phyloP scores from a whole-genome alignment of 139 green algal species.

The Monoraphidium neglectum region DNA sequence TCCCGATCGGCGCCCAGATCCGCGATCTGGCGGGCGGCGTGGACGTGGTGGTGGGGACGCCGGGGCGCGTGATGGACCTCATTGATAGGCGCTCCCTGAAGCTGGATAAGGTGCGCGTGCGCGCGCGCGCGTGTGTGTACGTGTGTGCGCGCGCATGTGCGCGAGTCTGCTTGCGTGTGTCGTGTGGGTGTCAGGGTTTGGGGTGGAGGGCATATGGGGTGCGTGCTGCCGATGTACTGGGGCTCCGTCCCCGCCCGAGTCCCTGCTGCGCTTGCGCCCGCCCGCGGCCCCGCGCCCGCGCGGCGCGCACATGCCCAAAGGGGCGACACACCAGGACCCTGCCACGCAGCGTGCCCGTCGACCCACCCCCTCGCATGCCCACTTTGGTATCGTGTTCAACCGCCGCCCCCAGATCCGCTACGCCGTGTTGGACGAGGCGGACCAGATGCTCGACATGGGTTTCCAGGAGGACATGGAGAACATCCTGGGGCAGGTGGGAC shows the following conservation, averaged over 20 bases:
- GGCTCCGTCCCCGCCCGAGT: too few species aligned
- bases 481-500: slow-evolving; percentile 77
- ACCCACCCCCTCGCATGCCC: not conserved
- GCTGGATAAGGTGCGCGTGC: slow-evolving; percentile 54
- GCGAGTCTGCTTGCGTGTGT: too few species aligned
- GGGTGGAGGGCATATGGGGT: too few species aligned
- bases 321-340: too few species aligned
- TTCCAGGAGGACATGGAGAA: slow-evolving; percentile 98
- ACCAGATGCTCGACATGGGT: slow-evolving; percentile 97
- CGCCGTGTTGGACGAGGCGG: slow-evolving; percentile 97
- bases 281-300: too few species aligned
- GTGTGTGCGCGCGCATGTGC: too few species aligned
- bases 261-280: too few species aligned
- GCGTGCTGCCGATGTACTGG: too few species aligned
- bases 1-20: slow-evolving; percentile 71
- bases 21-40: slow-evolving; percentile 73
- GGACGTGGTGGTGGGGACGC: slow-evolving; percentile 97
- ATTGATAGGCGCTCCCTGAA: slow-evolving; percentile 81
- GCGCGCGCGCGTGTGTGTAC: not conserved
- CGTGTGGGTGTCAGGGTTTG: too few species aligned
- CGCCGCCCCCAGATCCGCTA: slow-evolving; percentile 65
- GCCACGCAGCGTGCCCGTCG: not conserved
- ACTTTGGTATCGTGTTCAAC: not conserved
- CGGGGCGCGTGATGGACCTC: slow-evolving; percentile 96
- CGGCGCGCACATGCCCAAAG: not conserved